These are phyloP conservation scores for Neofusicoccum ribis DNA, from an alignment of 2,329 filamentous ascomycete genomes.

Conservation along the genomic window DNA sequence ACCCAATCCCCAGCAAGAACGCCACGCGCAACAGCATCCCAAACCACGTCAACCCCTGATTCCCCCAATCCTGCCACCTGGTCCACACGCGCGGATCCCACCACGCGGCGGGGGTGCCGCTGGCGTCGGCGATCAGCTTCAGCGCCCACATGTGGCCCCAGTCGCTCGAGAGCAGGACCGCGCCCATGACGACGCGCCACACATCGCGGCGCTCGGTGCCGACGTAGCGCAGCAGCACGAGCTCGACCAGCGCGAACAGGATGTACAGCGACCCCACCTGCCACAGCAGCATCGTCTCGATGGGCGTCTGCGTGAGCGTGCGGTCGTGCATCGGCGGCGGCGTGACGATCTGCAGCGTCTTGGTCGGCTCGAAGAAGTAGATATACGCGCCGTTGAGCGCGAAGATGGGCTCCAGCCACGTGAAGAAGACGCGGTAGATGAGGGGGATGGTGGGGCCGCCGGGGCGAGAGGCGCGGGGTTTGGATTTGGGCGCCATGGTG, in stretches of 20 bases:
- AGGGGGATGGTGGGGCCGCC: conserved; percentile 14
- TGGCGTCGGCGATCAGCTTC: conserved; percentile 22
- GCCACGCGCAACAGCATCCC: conserved; percentile 27
- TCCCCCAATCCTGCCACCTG: conserved; percentile 31
- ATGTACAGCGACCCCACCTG: conserved; percentile 31
- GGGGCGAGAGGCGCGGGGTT: neutral
- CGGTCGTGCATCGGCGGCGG: conserved; percentile 25
- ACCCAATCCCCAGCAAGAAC: conserved; percentile 27
- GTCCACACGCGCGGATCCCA: conserved; percentile 23
- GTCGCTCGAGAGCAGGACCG: conserved; percentile 26
- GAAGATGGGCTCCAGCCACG: conserved; percentile 30
- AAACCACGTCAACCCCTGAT: conserved; percentile 32
- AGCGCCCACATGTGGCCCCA: conserved; percentile 27
- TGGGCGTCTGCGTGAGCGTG: conserved; percentile 24
- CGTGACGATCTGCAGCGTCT: conserved; percentile 23
- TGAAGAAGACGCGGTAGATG: conserved; percentile 32
- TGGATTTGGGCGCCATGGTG: neutral
- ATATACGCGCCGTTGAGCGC: conserved; percentile 31
- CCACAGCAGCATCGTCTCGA: conserved; percentile 30
- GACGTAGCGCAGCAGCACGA: conserved; percentile 29
- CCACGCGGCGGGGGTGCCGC: conserved; percentile 22
- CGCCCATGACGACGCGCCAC: conserved; percentile 28
- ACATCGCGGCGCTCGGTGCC: conserved; percentile 25
- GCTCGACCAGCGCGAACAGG: conserved; percentile 30
- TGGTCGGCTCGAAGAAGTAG: conserved; percentile 28